phyloP scores from a whole-genome alignment of 2,329 filamentous ascomycete genomes.

The Chalara sp. region DNA sequence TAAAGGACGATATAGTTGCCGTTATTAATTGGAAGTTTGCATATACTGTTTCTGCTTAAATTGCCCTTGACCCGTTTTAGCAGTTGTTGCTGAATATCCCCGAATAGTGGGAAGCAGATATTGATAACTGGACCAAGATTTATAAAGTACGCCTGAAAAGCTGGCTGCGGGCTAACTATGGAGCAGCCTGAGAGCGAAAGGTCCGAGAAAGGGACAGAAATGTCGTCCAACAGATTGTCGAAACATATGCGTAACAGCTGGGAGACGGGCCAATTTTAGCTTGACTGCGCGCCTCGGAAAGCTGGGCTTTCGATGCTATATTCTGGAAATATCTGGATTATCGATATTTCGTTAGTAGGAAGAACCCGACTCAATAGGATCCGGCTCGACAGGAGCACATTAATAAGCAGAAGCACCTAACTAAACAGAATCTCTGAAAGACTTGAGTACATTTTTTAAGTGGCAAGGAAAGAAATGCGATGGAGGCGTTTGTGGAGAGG shows the following conservation, averaged over 20 bases:
- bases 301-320: background rate
- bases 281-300: background rate
- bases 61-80: constrained; percentile 29
- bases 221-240: background rate
- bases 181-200: constrained; percentile 20
- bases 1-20: constrained; percentile 22
- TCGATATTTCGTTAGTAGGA: background rate
- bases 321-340: background rate
- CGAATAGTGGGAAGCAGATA: constrained; percentile 27
- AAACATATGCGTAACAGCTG: background rate
- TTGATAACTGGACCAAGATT: constrained; percentile 23
- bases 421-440: background rate
- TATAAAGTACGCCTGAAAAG: constrained; percentile 29
- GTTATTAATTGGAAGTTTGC: constrained; percentile 37
- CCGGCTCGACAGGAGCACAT: too few species aligned
- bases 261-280: background rate
- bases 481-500: background rate
- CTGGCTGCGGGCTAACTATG: constrained; percentile 26
- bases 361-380: too few species aligned
- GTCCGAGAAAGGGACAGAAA: background rate
- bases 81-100: constrained; percentile 30
- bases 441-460: background rate
- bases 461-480: background rate
- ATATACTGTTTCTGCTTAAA: constrained; percentile 29
- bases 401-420: background rate